Percentiles rank a stretch among this genome's conserved stretches.
These are phyloP conservation scores for Cryptosporidium sp. DNA, from an alignment of 169 alveolate genomes.

Conservation along the genomic window DNA sequence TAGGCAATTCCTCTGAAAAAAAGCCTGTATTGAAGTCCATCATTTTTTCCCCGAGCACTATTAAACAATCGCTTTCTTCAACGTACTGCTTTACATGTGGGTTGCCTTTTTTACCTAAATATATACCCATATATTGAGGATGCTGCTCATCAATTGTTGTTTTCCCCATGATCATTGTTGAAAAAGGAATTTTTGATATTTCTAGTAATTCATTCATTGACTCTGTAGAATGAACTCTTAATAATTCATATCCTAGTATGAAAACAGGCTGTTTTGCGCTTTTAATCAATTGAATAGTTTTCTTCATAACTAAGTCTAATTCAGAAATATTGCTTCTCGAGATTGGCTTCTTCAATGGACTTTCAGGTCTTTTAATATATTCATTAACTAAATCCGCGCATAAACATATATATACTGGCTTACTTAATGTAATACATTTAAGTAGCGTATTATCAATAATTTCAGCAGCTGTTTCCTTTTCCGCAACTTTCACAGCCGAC, in stretches of 20 bases:
- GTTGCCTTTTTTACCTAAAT: slow-evolving; percentile 76
- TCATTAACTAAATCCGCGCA: slow-evolving; percentile 77
- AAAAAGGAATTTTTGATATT: slow-evolving; percentile 74
- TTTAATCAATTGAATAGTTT: slow-evolving; percentile 24
- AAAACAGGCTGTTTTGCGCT: slow-evolving; percentile 75
- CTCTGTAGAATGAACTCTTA: slow-evolving; percentile 40
- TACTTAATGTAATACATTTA: slow-evolving; percentile 62
- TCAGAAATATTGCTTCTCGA: slow-evolving; percentile 34
- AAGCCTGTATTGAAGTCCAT: slow-evolving; percentile 81
- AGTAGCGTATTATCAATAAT: slow-evolving; percentile 68
- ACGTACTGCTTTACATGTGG: slow-evolving; percentile 66
- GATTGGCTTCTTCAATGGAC: slow-evolving; percentile 6
- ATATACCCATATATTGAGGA: slow-evolving; percentile 79
- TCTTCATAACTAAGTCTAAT: slow-evolving; percentile 25
- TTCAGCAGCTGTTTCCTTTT: slow-evolving; percentile 70
- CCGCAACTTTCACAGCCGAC: slow-evolving; percentile 55
- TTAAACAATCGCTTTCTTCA: slow-evolving; percentile 78
- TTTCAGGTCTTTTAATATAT: slow-evolving; percentile 38
- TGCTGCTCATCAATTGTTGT: slow-evolving; percentile 75
- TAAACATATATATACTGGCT: slow-evolving; percentile 78
- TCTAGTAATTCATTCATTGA: slow-evolving; percentile 64
- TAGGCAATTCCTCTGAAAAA: slow-evolving; percentile 70
- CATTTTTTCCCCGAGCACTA: slow-evolving; percentile 78
- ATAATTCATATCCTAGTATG: slow-evolving; percentile 76
- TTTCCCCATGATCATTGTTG: slow-evolving; percentile 79